Conservation (phyloP, 371 early-diverging fungal genomes). For the Mucor sp. region DNA sequence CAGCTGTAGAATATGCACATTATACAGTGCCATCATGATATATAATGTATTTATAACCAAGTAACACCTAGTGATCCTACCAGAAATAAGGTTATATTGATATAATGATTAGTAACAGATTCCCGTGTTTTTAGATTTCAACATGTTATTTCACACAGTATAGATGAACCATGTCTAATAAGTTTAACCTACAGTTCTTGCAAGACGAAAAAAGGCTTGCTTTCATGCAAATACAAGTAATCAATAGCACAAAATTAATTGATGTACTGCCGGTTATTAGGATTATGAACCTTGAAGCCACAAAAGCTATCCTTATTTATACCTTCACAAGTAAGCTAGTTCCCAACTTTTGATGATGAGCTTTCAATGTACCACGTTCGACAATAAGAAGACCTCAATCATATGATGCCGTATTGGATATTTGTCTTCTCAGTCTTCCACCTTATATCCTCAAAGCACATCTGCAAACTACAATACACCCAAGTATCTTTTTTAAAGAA, state of each 20-base stretch:
- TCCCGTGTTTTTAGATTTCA: background rate
- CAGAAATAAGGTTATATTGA: background rate
- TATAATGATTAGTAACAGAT: background rate
- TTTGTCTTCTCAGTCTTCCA: background rate
- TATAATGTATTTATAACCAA: background rate
- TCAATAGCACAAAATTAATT: background rate
- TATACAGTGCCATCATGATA: background rate
- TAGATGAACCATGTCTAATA: background rate
- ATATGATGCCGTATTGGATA: conserved; percentile 2
- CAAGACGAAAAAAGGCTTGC: background rate
- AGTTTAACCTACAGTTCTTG: background rate
- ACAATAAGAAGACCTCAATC: conserved; percentile 4
- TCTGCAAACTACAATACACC: background rate
- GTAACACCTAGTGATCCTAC: background rate
- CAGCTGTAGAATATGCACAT: background rate
- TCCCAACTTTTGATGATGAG: background rate
- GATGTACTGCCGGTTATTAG: background rate
- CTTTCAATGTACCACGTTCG: conserved; percentile 15
- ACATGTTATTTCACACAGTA: background rate
- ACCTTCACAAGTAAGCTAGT: background rate
- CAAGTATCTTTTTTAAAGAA: background rate
- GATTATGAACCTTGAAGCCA: background rate
- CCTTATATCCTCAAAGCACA: background rate
- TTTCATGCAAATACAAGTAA: background rate
- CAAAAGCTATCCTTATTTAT: background rate